A percentile compares a stretch with the other conserved stretches of the same genome.
phyloP scores from a whole-genome alignment of 2,329 filamentous ascomycete genomes.

The Calonectria henricotiae region DNA sequence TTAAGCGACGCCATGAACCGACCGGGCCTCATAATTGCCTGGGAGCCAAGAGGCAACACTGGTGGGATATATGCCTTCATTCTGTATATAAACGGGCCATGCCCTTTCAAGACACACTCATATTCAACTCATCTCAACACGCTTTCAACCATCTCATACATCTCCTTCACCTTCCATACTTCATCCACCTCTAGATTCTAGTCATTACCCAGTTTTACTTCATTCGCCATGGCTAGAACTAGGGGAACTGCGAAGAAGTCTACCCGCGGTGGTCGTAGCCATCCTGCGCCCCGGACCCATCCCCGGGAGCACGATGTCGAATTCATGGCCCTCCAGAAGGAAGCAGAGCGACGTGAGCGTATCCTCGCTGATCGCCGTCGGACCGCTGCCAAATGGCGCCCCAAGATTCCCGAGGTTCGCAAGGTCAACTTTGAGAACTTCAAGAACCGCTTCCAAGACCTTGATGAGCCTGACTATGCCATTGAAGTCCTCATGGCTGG shows the following conservation, averaged over 20 bases:
- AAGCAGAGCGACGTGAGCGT: conserved; percentile 58
- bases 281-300: neutral
- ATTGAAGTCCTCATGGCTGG: conserved; percentile 61
- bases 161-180: neutral
- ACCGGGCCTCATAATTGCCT: neutral
- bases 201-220: neutral
- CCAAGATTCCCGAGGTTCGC: conserved; percentile 61
- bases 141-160: neutral
- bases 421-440: conserved; percentile 63
- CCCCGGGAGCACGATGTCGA: conserved; percentile 52
- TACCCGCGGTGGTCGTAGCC: conserved; percentile 38
- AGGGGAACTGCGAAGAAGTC: conserved; percentile 20
- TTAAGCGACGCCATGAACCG: neutral
- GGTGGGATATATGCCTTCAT: neutral
- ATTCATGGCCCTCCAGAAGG: conserved; percentile 55
- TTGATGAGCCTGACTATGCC: conserved; percentile 58
- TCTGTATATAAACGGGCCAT: neutral
- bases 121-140: neutral
- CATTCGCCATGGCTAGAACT: conserved; percentile 43
- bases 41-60: neutral
- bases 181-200: neutral
- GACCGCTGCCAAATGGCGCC: conserved; percentile 59
- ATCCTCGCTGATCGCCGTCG: conserved; percentile 58
- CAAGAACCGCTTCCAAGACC: conserved; percentile 61
- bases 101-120: neutral